phyloP scores from a whole-genome alignment of 2,329 filamentous ascomycete genomes.

The Lecanosticta acicola region DNA sequence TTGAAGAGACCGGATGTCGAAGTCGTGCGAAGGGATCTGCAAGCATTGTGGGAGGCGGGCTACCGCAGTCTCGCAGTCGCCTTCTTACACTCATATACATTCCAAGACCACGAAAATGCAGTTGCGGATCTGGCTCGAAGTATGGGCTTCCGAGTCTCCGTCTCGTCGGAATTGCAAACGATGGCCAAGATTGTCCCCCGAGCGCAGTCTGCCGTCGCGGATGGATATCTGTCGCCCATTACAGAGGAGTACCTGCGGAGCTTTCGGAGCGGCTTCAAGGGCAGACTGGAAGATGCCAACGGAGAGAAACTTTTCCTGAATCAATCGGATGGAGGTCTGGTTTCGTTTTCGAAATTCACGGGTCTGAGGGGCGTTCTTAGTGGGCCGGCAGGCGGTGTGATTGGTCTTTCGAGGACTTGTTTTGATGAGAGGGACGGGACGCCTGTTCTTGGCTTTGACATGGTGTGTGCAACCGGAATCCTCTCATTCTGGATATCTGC shows the following conservation, averaged over 20 bases:
- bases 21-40: constrained; percentile 46
- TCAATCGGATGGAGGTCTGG: constrained; percentile 33
- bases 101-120: constrained; percentile 67
- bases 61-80: constrained; percentile 79
- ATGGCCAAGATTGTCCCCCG: constrained; percentile 74
- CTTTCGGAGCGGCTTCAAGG: constrained; percentile 27
- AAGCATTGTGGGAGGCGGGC: constrained; percentile 60
- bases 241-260: constrained; percentile 63
- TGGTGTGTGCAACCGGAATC: too few species aligned
- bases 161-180: constrained; percentile 36
- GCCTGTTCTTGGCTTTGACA: constrained; percentile 28
- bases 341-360: constrained; percentile 44
- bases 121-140: constrained; percentile 68
- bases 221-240: constrained; percentile 70
- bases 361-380: constrained; percentile 31
- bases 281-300: constrained; percentile 23
- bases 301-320: constrained; percentile 65
- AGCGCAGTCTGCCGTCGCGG: constrained; percentile 68
- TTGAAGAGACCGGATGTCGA: constrained; percentile 22
- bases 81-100: constrained; percentile 84
- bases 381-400: constrained; percentile 34
- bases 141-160: constrained; percentile 79
- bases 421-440: constrained; percentile 24
- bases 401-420: constrained; percentile 31
- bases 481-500: too few species aligned